phyloP scores from a whole-genome alignment of 1,284 basidiomycete species.

The Coriolopsis trogii region DNA sequence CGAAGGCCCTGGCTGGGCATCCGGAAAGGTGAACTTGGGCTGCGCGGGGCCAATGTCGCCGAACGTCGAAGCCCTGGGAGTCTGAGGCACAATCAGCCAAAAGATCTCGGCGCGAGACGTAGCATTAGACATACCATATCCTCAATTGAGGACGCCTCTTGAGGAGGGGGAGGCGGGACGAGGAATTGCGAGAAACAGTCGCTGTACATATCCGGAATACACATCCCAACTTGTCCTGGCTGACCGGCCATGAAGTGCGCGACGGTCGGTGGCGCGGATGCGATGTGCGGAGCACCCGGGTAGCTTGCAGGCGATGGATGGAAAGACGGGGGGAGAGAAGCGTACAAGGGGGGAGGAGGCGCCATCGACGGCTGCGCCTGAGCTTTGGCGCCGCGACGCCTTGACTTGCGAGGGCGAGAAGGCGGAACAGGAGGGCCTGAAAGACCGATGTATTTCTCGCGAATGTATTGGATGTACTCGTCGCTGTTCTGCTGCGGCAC shows the following conservation, averaged over 20 bases:
- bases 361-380: background rate
- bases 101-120: too few species aligned
- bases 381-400: slow-evolving; percentile 14
- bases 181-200: background rate
- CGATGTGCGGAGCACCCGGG: background rate
- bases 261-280: slow-evolving; percentile 9
- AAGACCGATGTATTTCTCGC: slow-evolving; percentile 25
- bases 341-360: background rate
- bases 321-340: slow-evolving; percentile 8
- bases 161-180: background rate
- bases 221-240: background rate
- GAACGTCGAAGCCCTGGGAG: slow-evolving; percentile 17
- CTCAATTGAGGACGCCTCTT: background rate
- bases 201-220: background rate
- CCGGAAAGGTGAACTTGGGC: slow-evolving; percentile 12
- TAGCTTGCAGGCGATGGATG: slow-evolving; percentile 7
- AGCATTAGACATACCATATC: slow-evolving; percentile 12
- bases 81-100: slow-evolving; percentile 8
- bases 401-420: slow-evolving; percentile 24
- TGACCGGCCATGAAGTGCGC: background rate
- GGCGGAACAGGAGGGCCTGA: slow-evolving; percentile 21
- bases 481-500: slow-evolving; percentile 11
- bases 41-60: slow-evolving; percentile 12
- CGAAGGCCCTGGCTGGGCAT: background rate
- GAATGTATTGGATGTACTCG: slow-evolving; percentile 24